phyloP scores from a whole-genome alignment of 2,329 filamentous ascomycete genomes.

The Curvularia hawaiiensis region DNA sequence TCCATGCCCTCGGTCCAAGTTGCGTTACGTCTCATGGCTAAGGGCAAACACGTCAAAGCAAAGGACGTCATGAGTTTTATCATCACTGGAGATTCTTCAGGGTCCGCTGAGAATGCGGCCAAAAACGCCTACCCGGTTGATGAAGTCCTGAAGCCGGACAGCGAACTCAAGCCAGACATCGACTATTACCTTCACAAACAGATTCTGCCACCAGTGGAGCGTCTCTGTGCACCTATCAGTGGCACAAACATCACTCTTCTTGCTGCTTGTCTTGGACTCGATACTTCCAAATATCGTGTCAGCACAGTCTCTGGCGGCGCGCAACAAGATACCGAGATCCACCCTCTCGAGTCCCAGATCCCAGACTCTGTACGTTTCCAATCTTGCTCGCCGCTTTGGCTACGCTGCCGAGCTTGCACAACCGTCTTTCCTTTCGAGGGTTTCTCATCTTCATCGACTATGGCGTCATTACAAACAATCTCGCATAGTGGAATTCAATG shows the following conservation, averaged over 20 bases:
- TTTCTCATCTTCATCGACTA: conserved; percentile 50
- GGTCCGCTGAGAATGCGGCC: conserved; percentile 70
- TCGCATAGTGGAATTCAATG: conserved; percentile 79
- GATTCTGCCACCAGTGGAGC: conserved; percentile 96
- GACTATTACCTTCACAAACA: conserved; percentile 99
- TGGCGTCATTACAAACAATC: conserved; percentile 47
- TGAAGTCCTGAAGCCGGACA: conserved; percentile 79
- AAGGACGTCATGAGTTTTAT: conserved; percentile 98
- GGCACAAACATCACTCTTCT: conserved; percentile 90
- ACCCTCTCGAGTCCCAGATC: conserved; percentile 92
- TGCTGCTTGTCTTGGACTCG: conserved; percentile 91
- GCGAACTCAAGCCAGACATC: conserved; percentile 81
- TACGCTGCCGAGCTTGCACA: conserved; percentile 85
- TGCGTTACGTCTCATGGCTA: conserved; percentile 82
- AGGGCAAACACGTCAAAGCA: conserved; percentile 85
- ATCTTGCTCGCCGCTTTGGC: conserved; percentile 73
- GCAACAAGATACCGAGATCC: conserved; percentile 60
- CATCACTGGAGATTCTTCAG: conserved; percentile 73
- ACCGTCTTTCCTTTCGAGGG: conserved; percentile 76
- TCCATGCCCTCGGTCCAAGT: conserved; percentile 98
- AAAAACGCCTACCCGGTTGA: conserved; percentile 89
- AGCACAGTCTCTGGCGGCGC: conserved; percentile 61
- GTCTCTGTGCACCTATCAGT: conserved; percentile 92
- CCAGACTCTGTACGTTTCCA: conserved; percentile 89
- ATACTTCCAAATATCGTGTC: conserved; percentile 84